Conservation (phyloP, 129 eudicot species). For the Smallanthus sonchifolius region DNA sequence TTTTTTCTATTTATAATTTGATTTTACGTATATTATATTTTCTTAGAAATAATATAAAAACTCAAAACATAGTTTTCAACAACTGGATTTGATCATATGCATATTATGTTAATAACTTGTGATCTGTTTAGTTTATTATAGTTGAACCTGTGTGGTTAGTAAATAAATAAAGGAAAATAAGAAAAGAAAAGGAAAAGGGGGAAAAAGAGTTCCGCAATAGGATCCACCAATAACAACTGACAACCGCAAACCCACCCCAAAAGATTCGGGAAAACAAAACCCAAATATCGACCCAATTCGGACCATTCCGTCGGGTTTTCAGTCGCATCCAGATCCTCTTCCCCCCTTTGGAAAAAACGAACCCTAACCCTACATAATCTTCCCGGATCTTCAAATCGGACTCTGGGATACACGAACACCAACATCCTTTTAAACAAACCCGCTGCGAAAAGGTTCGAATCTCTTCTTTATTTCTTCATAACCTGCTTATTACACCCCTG, state of each 20-base stretch:
- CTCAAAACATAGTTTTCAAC: too few species aligned
- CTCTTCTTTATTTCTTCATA: constrained; percentile 11
- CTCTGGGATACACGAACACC: constrained; percentile 26
- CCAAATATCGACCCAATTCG: constrained; percentile 18
- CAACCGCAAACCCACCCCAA: constrained; percentile 32
- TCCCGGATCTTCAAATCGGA: constrained; percentile 33
- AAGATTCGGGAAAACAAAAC: constrained; percentile 15
- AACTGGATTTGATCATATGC: too few species aligned
- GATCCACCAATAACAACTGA: constrained; percentile 24
- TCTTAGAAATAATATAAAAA: too few species aligned
- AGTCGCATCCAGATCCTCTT: constrained; percentile 20
- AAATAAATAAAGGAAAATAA: too few species aligned
- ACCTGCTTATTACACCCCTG: neutral
- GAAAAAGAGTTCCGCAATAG: neutral
- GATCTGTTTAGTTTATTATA: too few species aligned
- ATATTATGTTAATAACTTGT: too few species aligned
- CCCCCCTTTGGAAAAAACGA: neutral
- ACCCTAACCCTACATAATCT: constrained; percentile 28
- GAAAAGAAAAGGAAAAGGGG: neutral
- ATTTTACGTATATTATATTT: too few species aligned
- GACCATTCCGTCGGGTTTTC: constrained; percentile 21
- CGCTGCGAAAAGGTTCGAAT: constrained; percentile 22
- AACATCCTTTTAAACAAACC: constrained; percentile 4
- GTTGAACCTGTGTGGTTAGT: too few species aligned
- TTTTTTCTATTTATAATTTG: too few species aligned